phyloP scores from a whole-genome alignment of 352 stramenopile genomes.

The Phytophthora multivora region DNA sequence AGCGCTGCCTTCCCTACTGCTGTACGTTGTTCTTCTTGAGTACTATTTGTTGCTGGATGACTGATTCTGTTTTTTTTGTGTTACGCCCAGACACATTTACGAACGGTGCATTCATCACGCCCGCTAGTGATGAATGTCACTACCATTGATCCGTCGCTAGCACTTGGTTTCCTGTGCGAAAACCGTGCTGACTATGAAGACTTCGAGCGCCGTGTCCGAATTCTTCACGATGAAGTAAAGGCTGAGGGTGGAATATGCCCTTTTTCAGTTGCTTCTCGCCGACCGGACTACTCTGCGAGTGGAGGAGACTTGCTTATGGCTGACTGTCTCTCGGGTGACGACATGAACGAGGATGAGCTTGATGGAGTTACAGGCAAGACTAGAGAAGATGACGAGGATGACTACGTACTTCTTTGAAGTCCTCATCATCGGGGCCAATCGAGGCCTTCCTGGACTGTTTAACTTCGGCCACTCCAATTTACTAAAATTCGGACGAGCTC shows the following conservation, averaged over 20 bases:
- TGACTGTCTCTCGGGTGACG: conserved; percentile 69
- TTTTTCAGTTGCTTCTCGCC: conserved; percentile 62
- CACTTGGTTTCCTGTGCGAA: conserved; percentile 93
- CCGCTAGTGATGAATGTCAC: conserved; percentile 84
- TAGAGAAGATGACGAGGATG: conserved; percentile 16
- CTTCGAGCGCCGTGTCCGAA: conserved; percentile 56
- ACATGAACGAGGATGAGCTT: conserved; percentile 58
- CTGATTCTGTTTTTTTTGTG: conserved; percentile 1
- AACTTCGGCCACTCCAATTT: too few relatives aligned
- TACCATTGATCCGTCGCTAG: conserved; percentile 93
- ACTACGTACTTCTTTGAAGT: too few relatives aligned
- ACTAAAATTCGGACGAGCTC: too few relatives aligned
- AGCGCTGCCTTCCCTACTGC: conserved; percentile 78
- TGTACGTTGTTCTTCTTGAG: conserved; percentile 30
- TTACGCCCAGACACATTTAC: conserved; percentile 61
- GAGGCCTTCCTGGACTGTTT: too few relatives aligned
- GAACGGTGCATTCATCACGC: conserved; percentile 55
- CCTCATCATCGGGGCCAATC: too few relatives aligned
- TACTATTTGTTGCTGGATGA: background rate
- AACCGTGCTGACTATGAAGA: conserved; percentile 74
- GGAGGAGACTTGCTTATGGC: conserved; percentile 50
- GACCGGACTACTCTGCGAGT: conserved; percentile 64
- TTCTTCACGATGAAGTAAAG: conserved; percentile 48
- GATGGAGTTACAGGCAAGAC: conserved; percentile 7
- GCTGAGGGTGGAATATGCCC: conserved; percentile 54